Evolutionary conservation across 108 stramenopile species (phyloP), one percentile per base, ranked within the genome.

Genomic region (Phaeodactylum tricornutum): DNA sequence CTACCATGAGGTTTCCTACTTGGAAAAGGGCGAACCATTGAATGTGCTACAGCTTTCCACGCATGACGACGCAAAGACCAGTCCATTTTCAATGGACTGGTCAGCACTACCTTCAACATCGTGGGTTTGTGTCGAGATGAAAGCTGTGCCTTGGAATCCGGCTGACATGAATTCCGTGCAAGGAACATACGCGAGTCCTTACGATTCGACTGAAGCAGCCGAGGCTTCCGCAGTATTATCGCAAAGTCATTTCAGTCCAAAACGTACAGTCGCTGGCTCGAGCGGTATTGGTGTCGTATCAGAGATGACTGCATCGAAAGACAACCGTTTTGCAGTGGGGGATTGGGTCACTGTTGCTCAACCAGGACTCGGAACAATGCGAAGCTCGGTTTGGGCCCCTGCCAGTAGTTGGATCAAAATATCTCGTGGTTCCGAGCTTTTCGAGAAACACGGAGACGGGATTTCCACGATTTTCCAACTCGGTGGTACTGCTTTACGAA

Each of bases 81-180:
- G n/a, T n/a, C n/a, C n/a, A n/a, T n/a, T n/a, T n/a, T n/a, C n/a
- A n/a, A n/a, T n/a, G n/a, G n/a, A n/a, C n/a, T n/a, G n/a, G n/a
- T n/a, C n/a, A n/a, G n/a, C n/a, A n/a, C 22, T 34, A 14, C n/a
- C 19, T 4, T 23, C 53, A 25, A 37, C 5, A 11, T 17, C 25
- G 11, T 46, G 60, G 40, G 60, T 70, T n/a, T 41, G 37, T 1
- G 66, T 75, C 17, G 42, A 75, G 39, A 71, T 75, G 74, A 14
- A 50, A 15, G 45, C 61, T 38, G 69, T 53, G 30, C 66, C 74
- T 12, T 68, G 58, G 62, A 75, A 71, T 49, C 74, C 74, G 27
- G 74, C 74, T n/a, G 74, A 75, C 44, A 40, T 67, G 37, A 75
- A 75, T 44, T 35, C 55, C 4, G 55, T 75, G 17, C 66, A 71